A percentile compares a stretch with the other conserved stretches of the same genome.
These are phyloP conservation scores for Lathyrus tuberosus DNA, from an alignment of 306 rosid genomes.

Conservation along the genomic window DNA sequence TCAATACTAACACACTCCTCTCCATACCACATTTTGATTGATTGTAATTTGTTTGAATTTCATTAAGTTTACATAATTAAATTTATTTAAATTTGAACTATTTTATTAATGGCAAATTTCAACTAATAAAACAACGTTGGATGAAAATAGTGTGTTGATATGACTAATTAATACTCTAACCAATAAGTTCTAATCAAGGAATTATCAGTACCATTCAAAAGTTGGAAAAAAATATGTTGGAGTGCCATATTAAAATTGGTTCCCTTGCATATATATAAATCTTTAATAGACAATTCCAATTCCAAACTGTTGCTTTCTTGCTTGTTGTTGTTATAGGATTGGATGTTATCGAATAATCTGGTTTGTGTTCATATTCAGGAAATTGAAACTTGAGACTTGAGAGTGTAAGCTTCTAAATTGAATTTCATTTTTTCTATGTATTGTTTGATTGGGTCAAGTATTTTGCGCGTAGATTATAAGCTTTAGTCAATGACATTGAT, in stretches of 20 bases:
- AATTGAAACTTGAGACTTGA: too few species aligned
- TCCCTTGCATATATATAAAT: neutral
- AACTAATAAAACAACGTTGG: too few species aligned
- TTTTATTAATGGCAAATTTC: too few species aligned
- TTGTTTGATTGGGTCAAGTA: constrained; percentile 32
- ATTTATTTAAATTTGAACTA: too few species aligned
- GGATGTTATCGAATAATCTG: neutral
- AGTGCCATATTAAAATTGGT: neutral
- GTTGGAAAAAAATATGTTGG: neutral
- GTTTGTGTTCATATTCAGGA: constrained; percentile 32
- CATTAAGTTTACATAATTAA: too few species aligned
- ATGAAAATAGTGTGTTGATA: too few species aligned
- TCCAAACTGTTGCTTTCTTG: neutral
- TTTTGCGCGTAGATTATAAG: constrained; percentile 1
- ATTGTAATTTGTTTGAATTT: too few species aligned
- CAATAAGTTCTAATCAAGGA: neutral
- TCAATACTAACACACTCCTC: too few species aligned
- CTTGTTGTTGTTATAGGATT: neutral
- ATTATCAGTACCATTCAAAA: neutral
- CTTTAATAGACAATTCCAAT: neutral
- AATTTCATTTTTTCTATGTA: neutral
- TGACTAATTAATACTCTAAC: too few species aligned
- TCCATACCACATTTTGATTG: too few species aligned
- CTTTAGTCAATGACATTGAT: constrained; percentile 30
- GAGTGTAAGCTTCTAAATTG: neutral